A percentile compares a stretch with the other conserved stretches of the same genome.
Evolutionary conservation across 371 early-diverging fungal species (phyloP).

Genomic region (Mortierella sp.): DNA sequence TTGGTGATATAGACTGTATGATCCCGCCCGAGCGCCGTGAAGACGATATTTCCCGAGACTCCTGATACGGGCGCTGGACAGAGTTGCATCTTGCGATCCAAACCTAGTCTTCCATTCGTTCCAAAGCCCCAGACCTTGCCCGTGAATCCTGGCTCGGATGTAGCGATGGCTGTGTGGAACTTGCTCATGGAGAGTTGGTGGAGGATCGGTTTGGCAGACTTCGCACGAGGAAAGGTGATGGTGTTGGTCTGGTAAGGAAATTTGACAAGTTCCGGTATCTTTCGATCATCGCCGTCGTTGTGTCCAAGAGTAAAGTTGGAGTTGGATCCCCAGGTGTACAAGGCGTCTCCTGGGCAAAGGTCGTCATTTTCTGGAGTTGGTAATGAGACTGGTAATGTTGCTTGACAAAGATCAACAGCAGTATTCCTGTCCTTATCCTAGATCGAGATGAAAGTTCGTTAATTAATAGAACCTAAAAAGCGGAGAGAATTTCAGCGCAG

Average conservation of each 20-base stretch:
- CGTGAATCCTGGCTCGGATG: conserved; percentile 62
- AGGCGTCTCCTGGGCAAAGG: conserved; percentile 59
- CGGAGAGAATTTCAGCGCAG: neutral
- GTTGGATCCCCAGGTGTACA: conserved; percentile 86
- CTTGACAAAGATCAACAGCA: conserved; percentile 61
- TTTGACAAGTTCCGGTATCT: conserved; percentile 74
- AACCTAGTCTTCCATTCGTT: conserved; percentile 78
- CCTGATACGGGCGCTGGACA: conserved; percentile 65
- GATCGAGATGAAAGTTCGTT: neutral
- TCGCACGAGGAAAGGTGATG: conserved; percentile 51
- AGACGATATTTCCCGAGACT: conserved; percentile 59
- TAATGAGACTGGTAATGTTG: conserved; percentile 30
- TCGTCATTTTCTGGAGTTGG: neutral
- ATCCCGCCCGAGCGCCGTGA: conserved; percentile 77
- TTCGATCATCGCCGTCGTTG: conserved; percentile 73
- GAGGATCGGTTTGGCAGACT: conserved; percentile 40
- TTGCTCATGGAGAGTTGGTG: conserved; percentile 71
- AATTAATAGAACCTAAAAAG: neutral
- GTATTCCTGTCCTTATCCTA: conserved; percentile 68
- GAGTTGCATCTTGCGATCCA: conserved; percentile 69
- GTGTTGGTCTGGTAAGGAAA: conserved; percentile 57
- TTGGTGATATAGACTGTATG: conserved; percentile 76
- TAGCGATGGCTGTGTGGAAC: conserved; percentile 75
- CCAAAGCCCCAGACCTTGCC: conserved; percentile 81
- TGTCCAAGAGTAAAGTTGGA: conserved; percentile 79